Evolutionary conservation across 2,329 filamentous ascomycete species (phyloP).

Genomic region (Cercospora janseana): DNA sequence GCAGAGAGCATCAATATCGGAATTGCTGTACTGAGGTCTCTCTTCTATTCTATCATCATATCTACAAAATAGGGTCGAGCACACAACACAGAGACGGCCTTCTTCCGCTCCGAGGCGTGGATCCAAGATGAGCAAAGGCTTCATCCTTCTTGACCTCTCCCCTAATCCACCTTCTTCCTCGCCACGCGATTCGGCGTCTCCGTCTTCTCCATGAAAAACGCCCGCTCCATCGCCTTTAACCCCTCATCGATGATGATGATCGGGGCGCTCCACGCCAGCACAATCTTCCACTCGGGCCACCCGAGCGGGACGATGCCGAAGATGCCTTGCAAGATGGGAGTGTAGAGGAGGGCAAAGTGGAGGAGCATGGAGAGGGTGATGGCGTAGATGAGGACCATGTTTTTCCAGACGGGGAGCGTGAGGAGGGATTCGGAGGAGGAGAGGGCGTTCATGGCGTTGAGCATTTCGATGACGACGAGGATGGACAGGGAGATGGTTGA

Average conservation of each 20-base stretch:
- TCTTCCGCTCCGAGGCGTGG: too few relatives aligned
- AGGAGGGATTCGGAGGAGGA: constrained; percentile 92
- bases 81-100: too few relatives aligned
- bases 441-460: constrained; percentile 97
- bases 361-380: constrained; percentile 89
- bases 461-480: constrained; percentile 97
- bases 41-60: too few relatives aligned
- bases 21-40: too few relatives aligned
- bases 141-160: too few relatives aligned
- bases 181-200: constrained; percentile 15
- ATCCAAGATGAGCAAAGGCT: too few relatives aligned
- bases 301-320: constrained; percentile 91
- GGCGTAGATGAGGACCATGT: constrained; percentile 97
- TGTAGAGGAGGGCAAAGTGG: constrained; percentile 92
- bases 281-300: constrained; percentile 86
- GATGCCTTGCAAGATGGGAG: constrained; percentile 78
- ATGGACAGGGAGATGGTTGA: constrained; percentile 89
- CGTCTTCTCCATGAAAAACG: constrained; percentile 37
- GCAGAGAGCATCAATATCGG: too few relatives aligned
- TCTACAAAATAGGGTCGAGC: too few relatives aligned
- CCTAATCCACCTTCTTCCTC: constrained; percentile 28
- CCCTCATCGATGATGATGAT: constrained; percentile 91
- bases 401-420: constrained; percentile 93
- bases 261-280: constrained; percentile 80
- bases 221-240: constrained; percentile 71